These are phyloP conservation scores for Apophysomyces trapeziformis DNA, from an alignment of 371 early-diverging fungal genomes.

Conservation along the genomic window DNA sequence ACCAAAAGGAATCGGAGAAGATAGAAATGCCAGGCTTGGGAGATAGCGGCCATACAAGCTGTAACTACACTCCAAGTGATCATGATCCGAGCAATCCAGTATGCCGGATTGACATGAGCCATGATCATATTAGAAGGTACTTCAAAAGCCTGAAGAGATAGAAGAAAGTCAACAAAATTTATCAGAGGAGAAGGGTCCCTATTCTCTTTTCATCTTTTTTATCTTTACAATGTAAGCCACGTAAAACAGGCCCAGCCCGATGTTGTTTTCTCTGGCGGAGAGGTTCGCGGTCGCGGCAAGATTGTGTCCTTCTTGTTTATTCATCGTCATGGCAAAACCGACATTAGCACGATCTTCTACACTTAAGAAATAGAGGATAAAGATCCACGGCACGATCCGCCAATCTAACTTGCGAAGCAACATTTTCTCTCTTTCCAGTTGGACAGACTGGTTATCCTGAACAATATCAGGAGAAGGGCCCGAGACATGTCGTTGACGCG, in stretches of 20 bases:
- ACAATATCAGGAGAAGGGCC: not conserved
- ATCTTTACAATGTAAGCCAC: constrained; percentile 50
- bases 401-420: constrained; percentile 51
- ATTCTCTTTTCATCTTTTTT: constrained; percentile 6
- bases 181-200: not conserved
- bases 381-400: constrained; percentile 57
- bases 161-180: not conserved
- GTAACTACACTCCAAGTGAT: constrained; percentile 57
- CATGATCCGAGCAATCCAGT: constrained; percentile 58
- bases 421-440: constrained; percentile 22
- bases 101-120: constrained; percentile 50
- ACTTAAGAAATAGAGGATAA: constrained; percentile 50
- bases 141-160: constrained; percentile 40
- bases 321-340: constrained; percentile 58
- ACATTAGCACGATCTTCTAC: constrained; percentile 57
- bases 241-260: constrained; percentile 53
- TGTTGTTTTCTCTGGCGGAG: constrained; percentile 43
- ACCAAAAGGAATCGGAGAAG: constrained; percentile 50
- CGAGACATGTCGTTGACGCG: not conserved
- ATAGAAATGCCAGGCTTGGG: constrained; percentile 53
- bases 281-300: constrained; percentile 43
- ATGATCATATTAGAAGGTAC: constrained; percentile 56
- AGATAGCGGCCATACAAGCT: constrained; percentile 52
- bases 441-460: not conserved
- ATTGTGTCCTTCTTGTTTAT: constrained; percentile 43